Percentiles rank a stretch among this genome's conserved stretches.
Conservation (phyloP, 257 asterid genomes). For the Solanum chilense region DNA sequence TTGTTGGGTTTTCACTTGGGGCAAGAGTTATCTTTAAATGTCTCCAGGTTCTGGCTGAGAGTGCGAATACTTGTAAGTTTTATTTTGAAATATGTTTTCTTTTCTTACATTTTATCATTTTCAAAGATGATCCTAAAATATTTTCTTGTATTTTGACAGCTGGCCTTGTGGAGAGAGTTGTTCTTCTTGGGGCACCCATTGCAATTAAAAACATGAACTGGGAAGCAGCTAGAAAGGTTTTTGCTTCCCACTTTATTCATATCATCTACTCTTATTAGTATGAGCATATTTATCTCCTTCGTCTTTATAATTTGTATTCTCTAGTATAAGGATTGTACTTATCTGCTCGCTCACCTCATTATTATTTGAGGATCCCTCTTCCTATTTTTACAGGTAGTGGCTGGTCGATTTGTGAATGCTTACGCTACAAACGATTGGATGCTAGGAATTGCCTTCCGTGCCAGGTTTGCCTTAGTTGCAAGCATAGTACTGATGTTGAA, state of each 20-base stretch:
- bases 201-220: constrained; percentile 75
- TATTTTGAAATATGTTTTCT: neutral
- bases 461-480: constrained; percentile 35
- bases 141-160: constrained; percentile 23
- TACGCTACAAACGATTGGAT: constrained; percentile 91
- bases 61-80: constrained; percentile 40
- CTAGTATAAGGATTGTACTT: neutral
- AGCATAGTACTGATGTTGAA: neutral
- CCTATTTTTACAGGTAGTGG: constrained; percentile 52
- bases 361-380: constrained; percentile 3
- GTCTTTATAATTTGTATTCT: neutral
- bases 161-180: constrained; percentile 84
- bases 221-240: constrained; percentile 88
- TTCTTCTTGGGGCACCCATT: constrained; percentile 96
- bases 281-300: neutral
- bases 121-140: neutral
- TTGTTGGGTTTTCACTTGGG: constrained; percentile 92
- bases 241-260: neutral
- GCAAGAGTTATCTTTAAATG: constrained; percentile 90
- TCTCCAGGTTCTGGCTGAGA: constrained; percentile 73
- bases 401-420: constrained; percentile 84
- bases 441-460: constrained; percentile 95
- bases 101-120: neutral
- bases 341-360: neutral
- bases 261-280: neutral